Evolutionary conservation across 2,329 filamentous ascomycete species (phyloP).

Genomic region (Zasmidium angulare): DNA sequence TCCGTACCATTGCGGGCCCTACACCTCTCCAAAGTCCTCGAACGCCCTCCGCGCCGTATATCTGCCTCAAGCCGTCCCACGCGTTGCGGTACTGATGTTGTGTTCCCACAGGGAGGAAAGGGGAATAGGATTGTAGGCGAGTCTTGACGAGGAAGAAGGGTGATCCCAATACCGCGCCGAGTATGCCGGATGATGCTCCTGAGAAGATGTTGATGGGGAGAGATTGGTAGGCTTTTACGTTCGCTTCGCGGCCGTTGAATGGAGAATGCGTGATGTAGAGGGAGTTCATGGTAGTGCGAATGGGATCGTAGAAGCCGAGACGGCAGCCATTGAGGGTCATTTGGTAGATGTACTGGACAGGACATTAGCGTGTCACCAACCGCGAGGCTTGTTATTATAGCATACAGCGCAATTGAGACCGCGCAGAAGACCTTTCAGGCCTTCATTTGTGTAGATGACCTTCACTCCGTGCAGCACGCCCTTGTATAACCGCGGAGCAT

Average conservation of each 20-base stretch:
- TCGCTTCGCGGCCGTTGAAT: slow-evolving; percentile 53
- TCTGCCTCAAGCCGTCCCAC: slow-evolving; percentile 75
- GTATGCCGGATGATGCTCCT: slow-evolving; percentile 82
- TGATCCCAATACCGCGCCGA: slow-evolving; percentile 88
- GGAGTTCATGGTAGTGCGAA: slow-evolving; percentile 62
- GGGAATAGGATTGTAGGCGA: slow-evolving; percentile 87
- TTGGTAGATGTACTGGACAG: slow-evolving; percentile 79
- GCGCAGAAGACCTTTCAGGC: slow-evolving; percentile 78
- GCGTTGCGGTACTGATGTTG: slow-evolving; percentile 91
- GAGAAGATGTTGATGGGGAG: slow-evolving; percentile 91
- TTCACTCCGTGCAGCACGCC: slow-evolving; percentile 88
- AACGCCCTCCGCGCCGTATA: slow-evolving; percentile 75
- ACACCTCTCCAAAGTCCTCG: slow-evolving; percentile 86
- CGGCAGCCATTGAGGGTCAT: slow-evolving; percentile 94
- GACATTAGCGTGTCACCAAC: background rate
- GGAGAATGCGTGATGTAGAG: slow-evolving; percentile 62
- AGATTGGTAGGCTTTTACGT: slow-evolving; percentile 61
- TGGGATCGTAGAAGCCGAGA: slow-evolving; percentile 94
- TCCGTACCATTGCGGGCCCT: slow-evolving; percentile 90
- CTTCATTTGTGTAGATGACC: slow-evolving; percentile 89
- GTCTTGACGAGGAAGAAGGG: slow-evolving; percentile 99
- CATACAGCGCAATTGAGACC: slow-evolving; percentile 79
- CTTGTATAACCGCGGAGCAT: slow-evolving; percentile 83
- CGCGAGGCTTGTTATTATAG: background rate
- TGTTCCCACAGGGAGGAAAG: slow-evolving; percentile 91